Base-by-base conservation (phyloP, 805 yeast genomes). In the Pichia paraexigua region DNA sequence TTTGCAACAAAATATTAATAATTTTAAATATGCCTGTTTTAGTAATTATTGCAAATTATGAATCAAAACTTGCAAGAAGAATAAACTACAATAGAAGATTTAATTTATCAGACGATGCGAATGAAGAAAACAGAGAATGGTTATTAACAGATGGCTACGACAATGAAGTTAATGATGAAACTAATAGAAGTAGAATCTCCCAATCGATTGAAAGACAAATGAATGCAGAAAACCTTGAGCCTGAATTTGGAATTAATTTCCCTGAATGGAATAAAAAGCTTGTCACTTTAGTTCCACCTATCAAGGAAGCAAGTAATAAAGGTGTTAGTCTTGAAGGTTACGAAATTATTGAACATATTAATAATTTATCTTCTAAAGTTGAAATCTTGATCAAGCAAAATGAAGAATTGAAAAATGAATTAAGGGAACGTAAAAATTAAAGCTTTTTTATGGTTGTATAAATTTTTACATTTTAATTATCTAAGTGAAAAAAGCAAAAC, bases 121-220 rank as follows among this genome's bases (percentile, higher is more conserved):
- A 86, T 63, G 92, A 85, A 61, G 59, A 71, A 21, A 87, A 88
- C 60, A 76, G 83, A 9, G 91, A 84, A 60, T 88, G 96, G 95
- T 88, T 85, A 56, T 71, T 88, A 58, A 77, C 84, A 9, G 95
- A 87, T 66, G 96, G 95, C 0, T 87, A 70, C 54, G 70, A 70
- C 37, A 78, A 73, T 46, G 69, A 66, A 21, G 20, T 48, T 17
- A 47, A 50, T 12, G 61, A 63, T 18, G 65, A 64, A 37, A 57
- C 62, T 20, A 52, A 51, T 39, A 61, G 58, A 2, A 53, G 56
- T 1, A 62, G 64, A 28, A 65, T 71, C 5, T 64, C 73, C 20
- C 71, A 71, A 41, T 67, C 71, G 11, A 55, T 82, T 28, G 65
- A 72, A 48, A 65, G 68, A 11, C 94, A 86, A 61, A 69, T 74